A percentile compares a stretch with the other conserved stretches of the same genome.
Conservation (phyloP, 2,329 filamentous ascomycete species). For the Cercospora nicotianae region DNA sequence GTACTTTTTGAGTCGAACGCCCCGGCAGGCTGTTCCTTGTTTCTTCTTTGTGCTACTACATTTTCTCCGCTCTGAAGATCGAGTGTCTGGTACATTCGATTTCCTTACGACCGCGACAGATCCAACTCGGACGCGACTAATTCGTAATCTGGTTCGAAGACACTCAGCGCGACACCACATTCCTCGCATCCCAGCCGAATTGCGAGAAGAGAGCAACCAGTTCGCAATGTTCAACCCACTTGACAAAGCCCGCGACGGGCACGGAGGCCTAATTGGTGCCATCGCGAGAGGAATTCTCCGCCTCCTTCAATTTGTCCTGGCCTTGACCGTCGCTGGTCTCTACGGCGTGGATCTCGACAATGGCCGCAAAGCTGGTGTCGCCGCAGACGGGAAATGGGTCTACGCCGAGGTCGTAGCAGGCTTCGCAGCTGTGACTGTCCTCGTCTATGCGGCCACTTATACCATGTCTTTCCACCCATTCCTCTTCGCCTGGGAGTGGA, state of each 20-base stretch:
- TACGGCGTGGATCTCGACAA: constrained; percentile 69
- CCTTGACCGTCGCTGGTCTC: constrained; percentile 73
- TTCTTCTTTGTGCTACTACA: neutral
- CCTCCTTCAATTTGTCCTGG: constrained; percentile 73
- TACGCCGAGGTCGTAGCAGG: constrained; percentile 72
- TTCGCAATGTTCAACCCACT: constrained; percentile 30
- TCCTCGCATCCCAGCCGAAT: neutral
- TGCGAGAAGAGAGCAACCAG: too few species aligned
- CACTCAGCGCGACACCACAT: neutral
- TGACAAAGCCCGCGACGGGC: constrained; percentile 29
- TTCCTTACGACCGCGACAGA: neutral
- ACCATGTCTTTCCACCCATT: constrained; percentile 48
- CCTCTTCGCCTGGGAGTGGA: constrained; percentile 66
- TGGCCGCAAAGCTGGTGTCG: constrained; percentile 52
- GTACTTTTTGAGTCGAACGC: neutral
- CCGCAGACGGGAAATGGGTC: constrained; percentile 70
- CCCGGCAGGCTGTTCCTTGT: neutral
- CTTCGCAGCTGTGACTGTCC: constrained; percentile 61
- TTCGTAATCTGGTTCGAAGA: neutral
- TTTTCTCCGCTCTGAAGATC: constrained; percentile 3
- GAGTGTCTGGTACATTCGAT: constrained; percentile 21
- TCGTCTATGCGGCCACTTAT: constrained; percentile 65
- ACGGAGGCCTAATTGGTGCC: constrained; percentile 41
- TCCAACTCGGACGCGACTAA: neutral
- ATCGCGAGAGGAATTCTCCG: constrained; percentile 64